A percentile compares a stretch with the other conserved stretches of the same genome.
Conservation (phyloP, 1,139 yeast genomes). For the Protomyces arabidopsidicola region DNA sequence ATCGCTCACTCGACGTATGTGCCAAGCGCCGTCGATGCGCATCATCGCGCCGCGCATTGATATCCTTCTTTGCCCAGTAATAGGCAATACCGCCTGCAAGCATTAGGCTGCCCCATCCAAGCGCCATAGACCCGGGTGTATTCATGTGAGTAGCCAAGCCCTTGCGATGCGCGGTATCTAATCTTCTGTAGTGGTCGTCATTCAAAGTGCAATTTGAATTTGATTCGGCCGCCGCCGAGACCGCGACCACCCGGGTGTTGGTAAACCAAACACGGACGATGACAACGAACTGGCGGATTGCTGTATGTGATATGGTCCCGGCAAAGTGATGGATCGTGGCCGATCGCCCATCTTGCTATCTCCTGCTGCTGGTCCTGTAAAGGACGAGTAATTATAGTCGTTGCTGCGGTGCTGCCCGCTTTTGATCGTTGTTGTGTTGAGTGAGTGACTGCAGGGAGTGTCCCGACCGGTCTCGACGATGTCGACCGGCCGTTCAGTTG, state of each 20-base stretch:
- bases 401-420: too few species aligned
- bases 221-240: too few species aligned
- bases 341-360: too few species aligned
- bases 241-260: not conserved
- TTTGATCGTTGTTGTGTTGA: not conserved
- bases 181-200: too few species aligned
- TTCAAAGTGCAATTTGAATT: too few species aligned
- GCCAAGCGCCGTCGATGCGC: constrained; percentile 18
- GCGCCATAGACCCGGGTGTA: constrained; percentile 23
- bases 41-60: constrained; percentile 19
- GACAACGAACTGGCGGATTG: not conserved
- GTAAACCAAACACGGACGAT: not conserved
- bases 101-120: constrained; percentile 23
- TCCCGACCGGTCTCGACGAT: not conserved
- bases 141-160: not conserved
- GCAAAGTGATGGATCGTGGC: not conserved
- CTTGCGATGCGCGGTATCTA: too few species aligned
- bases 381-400: too few species aligned
- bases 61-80: constrained; percentile 26
- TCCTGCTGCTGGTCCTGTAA: too few species aligned
- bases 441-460: not conserved
- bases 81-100: constrained; percentile 24
- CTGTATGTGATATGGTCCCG: not conserved
- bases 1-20: constrained; percentile 13
- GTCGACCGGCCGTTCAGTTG: not conserved